Evolutionary conservation across 768 basidiomycete genomes (phyloP).

Genomic region (Lyophyllum semitale): DNA sequence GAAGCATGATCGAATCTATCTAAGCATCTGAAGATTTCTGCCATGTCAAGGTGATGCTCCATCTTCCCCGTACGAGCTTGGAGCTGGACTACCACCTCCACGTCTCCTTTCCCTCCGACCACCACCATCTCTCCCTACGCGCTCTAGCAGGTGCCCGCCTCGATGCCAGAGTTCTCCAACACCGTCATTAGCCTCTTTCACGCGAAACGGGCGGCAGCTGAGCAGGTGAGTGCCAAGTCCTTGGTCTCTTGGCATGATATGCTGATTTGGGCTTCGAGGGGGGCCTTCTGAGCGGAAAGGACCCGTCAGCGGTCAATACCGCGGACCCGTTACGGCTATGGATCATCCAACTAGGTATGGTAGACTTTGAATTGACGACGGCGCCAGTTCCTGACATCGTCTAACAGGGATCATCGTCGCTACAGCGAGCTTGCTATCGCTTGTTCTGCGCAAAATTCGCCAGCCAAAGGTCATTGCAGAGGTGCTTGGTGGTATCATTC

Average conservation of each 20-base stretch:
- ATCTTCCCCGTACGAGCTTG: neutral
- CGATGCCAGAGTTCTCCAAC: conserved; percentile 42
- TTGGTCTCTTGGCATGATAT: neutral
- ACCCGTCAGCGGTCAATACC: conserved; percentile 67
- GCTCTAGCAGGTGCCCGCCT: neutral
- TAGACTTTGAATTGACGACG: too few species aligned
- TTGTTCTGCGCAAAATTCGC: conserved; percentile 68
- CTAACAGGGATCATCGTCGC: conserved; percentile 77
- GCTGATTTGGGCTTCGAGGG: conserved; percentile 43
- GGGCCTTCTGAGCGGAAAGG: conserved; percentile 72
- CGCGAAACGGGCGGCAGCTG: conserved; percentile 34
- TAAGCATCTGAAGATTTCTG: too few species aligned
- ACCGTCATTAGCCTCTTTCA: conserved; percentile 38
- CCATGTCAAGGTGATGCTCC: neutral
- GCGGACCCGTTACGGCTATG: conserved; percentile 74
- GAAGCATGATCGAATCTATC: too few species aligned
- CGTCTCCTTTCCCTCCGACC: neutral
- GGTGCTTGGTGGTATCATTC: conserved; percentile 84
- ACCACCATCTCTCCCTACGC: neutral
- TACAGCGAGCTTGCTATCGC: conserved; percentile 75
- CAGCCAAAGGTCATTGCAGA: conserved; percentile 89
- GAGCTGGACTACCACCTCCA: neutral
- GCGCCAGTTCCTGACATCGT: neutral
- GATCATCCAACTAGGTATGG: conserved; percentile 78
- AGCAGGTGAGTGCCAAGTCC: conserved; percentile 35